Evolutionary conservation across 2,329 filamentous ascomycete species (phyloP), one percentile per base, ranked within the genome.

Genomic region (Alternaria metachromatica): DNA sequence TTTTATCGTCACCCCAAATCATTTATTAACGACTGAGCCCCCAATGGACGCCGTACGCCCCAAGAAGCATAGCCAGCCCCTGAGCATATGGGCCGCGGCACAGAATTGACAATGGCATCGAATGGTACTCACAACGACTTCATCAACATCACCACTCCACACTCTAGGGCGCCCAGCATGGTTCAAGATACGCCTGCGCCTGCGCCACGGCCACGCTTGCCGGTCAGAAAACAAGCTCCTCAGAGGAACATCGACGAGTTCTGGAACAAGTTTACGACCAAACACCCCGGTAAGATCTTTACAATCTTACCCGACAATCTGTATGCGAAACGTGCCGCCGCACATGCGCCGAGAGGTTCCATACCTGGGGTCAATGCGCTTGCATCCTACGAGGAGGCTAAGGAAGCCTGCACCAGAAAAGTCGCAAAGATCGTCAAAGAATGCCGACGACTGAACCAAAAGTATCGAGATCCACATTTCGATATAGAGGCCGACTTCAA

Each of bases 401-500:
- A 85, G 4, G 86, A 86, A 21, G 87, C 90, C 62, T 96, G 93
- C 80, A 85, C 83, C 58, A 87, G 86, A 60, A 86, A 87, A 55
- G 87, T 89, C 6, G 80, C 83, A 9, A 86, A 86, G 63, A 89
- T 89, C 59, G 84, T 86, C 28, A 83, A 82, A 61, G 87, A 89
- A 72, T 96, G 93, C 76, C 85, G 88, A 21, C 87, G 92, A 9
- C 84, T 93, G 61, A 97, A 97, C 79, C 90, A 93, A 73, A 95
- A 93, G 79, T 97, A 96, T 76, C 87, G 90, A 15, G 93, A 96
- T 75, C 88, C 90, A n/a, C 89, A 96, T 77, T 97, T 97, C 75
- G 91, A 97, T 76, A 88, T 97, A 55, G 93, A 96, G 75, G 83
- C 87, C 41, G 92, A 94, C 76, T 84, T 94, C 65, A 91, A 92